These are phyloP conservation scores for Isabelozyma pseudorhagii DNA, from an alignment of 805 yeast genomes.

Conservation along the genomic window DNA sequence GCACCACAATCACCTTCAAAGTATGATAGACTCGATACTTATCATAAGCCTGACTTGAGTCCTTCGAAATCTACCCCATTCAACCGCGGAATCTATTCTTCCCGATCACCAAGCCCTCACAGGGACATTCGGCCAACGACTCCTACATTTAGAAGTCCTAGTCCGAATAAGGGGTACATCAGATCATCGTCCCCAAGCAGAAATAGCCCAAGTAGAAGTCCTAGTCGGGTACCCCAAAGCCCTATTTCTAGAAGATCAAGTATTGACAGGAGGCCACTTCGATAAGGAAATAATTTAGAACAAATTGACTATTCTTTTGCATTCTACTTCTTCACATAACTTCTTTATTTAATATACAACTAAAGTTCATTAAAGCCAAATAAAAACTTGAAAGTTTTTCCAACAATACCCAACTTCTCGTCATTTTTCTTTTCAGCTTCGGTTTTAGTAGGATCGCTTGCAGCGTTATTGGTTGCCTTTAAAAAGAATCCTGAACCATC, in stretches of 20 bases:
- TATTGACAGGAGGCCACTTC: not conserved
- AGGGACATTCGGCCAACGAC: not conserved
- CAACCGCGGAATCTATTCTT: not conserved
- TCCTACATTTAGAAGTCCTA: not conserved
- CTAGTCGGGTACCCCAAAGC: not conserved
- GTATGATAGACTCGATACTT: not conserved
- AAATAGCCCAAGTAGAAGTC: not conserved
- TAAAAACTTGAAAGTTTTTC: constrained; percentile 29
- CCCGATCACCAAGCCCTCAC: constrained; percentile 1
- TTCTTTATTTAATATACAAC: constrained; percentile 1
- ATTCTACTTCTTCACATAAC: not conserved
- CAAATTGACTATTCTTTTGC: not conserved
- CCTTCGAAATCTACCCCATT: not conserved
- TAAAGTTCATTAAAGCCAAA: constrained; percentile 45
- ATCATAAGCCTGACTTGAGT: not conserved
- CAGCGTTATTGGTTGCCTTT: constrained; percentile 15
- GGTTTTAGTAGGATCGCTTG: constrained; percentile 15
- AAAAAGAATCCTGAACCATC: constrained; percentile 39
- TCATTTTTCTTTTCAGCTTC: constrained; percentile 16
- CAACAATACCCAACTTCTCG: constrained; percentile 32
- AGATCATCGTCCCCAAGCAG: not conserved
- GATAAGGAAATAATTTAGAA: not conserved
- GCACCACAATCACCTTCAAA: not conserved
- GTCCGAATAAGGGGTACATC: not conserved
- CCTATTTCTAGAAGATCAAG: not conserved